These are phyloP conservation scores for Pleurotus djamor DNA, from an alignment of 768 basidiomycete species.

Conservation along the genomic window DNA sequence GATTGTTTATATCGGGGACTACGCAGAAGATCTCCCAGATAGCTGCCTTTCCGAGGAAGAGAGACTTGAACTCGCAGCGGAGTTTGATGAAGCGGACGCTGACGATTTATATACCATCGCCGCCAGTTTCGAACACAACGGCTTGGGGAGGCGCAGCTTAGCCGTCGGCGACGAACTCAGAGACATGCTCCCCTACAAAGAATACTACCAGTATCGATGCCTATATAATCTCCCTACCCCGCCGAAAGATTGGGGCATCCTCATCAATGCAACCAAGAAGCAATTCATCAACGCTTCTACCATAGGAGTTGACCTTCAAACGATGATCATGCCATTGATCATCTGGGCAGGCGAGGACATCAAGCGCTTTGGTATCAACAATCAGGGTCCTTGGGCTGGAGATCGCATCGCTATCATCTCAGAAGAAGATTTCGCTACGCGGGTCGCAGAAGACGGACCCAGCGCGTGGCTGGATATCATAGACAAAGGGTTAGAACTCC, in stretches of 20 bases:
- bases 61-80: background rate
- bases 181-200: background rate
- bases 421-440: background rate
- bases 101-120: background rate
- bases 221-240: background rate
- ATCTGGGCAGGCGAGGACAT: background rate
- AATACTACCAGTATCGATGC: background rate
- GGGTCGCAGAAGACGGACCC: background rate
- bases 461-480: background rate
- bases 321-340: background rate
- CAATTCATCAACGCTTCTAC: background rate
- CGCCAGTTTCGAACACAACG: background rate
- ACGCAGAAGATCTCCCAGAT: background rate
- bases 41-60: background rate
- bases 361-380: background rate
- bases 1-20: background rate
- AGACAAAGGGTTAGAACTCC: background rate
- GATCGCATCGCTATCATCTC: background rate
- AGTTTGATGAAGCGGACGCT: background rate
- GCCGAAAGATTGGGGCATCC: background rate
- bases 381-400: background rate
- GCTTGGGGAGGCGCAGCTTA: background rate
- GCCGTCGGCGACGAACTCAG: background rate
- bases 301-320: background rate
- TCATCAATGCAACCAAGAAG: background rate